phyloP scores from a whole-genome alignment of 1,139 yeast genomes.

The Hyphopichia khmerensis region DNA sequence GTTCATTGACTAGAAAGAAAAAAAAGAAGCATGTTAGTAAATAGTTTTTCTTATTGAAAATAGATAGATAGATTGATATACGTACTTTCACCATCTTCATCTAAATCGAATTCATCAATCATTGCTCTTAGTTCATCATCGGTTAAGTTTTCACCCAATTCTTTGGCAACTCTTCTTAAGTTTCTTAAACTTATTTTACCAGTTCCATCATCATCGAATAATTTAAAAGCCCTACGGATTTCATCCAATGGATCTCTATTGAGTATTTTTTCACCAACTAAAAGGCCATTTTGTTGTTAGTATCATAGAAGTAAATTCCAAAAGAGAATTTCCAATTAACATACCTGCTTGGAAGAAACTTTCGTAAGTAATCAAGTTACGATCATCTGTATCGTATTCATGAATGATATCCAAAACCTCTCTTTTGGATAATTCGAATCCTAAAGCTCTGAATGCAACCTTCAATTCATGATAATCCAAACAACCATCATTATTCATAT shows the following conservation, averaged over 20 bases:
- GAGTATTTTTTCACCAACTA: constrained; percentile 72
- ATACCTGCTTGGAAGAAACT: constrained; percentile 73
- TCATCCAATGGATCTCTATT: constrained; percentile 93
- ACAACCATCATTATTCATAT: constrained; percentile 86
- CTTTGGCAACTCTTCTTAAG: constrained; percentile 86
- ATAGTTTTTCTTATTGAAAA: not conserved
- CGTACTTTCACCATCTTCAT: constrained; percentile 89
- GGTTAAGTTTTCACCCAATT: constrained; percentile 85
- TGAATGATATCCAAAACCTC: constrained; percentile 80
- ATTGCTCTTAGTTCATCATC: constrained; percentile 94
- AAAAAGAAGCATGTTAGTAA: too few species aligned
- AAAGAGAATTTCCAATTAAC: constrained; percentile 20
- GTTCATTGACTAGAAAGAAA: constrained; percentile 60
- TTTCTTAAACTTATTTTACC: constrained; percentile 85
- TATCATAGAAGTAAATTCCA: constrained; percentile 9
- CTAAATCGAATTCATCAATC: constrained; percentile 97
- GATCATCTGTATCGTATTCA: constrained; percentile 78
- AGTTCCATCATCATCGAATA: constrained; percentile 86
- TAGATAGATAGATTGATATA: constrained; percentile 12
- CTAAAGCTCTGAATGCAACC: constrained; percentile 90
- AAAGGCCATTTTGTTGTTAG: constrained; percentile 27
- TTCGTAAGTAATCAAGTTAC: constrained; percentile 72
- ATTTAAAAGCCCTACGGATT: constrained; percentile 81
- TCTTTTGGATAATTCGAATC: constrained; percentile 79
- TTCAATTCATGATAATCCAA: constrained; percentile 91